Percentiles rank a stretch among this genome's conserved stretches.
Evolutionary conservation across 805 yeast species (phyloP).

Genomic region (Alloascoidea africana): DNA sequence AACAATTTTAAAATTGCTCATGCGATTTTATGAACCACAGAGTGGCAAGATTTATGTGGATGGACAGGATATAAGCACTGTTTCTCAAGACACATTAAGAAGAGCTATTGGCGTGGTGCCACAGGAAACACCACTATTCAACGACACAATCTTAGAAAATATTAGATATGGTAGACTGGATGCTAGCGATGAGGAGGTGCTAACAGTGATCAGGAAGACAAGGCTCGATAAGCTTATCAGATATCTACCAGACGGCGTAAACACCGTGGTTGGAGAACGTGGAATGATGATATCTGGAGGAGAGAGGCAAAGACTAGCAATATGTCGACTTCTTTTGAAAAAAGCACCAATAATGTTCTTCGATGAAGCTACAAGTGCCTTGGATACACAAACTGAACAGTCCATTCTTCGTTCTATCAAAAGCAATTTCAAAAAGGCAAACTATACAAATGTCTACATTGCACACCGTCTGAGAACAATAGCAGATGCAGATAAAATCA

Average conservation of each 20-base stretch:
- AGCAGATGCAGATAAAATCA: constrained; percentile 87
- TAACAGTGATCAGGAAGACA: constrained; percentile 48
- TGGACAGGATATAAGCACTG: constrained; percentile 72
- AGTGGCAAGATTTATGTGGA: constrained; percentile 71
- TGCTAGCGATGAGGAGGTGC: constrained; percentile 62
- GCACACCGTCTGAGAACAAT: constrained; percentile 91
- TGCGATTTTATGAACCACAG: constrained; percentile 78
- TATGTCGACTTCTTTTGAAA: constrained; percentile 79
- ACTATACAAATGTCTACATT: constrained; percentile 71
- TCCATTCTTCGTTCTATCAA: constrained; percentile 63
- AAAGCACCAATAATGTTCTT: constrained; percentile 82
- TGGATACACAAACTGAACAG: constrained; percentile 94
- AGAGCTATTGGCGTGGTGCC: constrained; percentile 82
- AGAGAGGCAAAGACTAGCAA: constrained; percentile 90
- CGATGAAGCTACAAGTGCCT: constrained; percentile 75
- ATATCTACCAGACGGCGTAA: constrained; percentile 69
- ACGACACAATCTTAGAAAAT: constrained; percentile 79
- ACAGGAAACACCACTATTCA: constrained; percentile 92
- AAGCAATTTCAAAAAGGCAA: constrained; percentile 37
- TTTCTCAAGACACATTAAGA: constrained; percentile 65
- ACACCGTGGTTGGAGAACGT: constrained; percentile 88
- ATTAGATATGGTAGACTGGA: constrained; percentile 70
- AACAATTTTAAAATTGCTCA: constrained; percentile 68
- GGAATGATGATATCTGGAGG: constrained; percentile 99
- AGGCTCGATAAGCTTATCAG: constrained; percentile 45